These are phyloP conservation scores for Edaphochlamys debaryana DNA, from an alignment of 139 green algal genomes.

Conservation along the genomic window DNA sequence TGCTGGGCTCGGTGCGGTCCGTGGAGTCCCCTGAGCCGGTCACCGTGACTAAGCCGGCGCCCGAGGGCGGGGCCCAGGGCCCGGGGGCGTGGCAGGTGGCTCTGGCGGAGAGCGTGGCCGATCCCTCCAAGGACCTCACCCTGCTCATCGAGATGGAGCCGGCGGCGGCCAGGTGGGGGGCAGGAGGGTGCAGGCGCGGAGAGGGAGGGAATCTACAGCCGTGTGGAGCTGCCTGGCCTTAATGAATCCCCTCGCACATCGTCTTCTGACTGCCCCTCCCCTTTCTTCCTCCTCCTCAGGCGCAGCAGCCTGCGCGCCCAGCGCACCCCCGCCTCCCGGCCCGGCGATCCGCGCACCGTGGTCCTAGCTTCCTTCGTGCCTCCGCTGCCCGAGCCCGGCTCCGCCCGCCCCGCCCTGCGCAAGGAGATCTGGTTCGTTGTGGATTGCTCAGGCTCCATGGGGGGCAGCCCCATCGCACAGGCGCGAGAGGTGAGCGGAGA, in stretches of 20 bases:
- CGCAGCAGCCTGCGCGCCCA: constrained; percentile 12
- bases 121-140: constrained; percentile 50
- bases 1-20: constrained; percentile 13
- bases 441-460: constrained; percentile 50
- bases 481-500: constrained; percentile 6
- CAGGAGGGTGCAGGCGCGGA: neutral
- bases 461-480: constrained; percentile 21
- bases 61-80: neutral
- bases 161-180: neutral
- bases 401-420: neutral
- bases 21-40: constrained; percentile 29
- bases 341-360: neutral
- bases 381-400: neutral
- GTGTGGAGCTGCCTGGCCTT: too few relatives aligned
- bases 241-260: neutral
- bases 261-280: neutral
- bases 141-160: constrained; percentile 43
- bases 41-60: neutral
- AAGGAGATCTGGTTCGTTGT: constrained; percentile 47
- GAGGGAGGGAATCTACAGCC: too few relatives aligned
- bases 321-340: neutral
- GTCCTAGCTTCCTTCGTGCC: constrained; percentile 54
- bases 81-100: neutral
- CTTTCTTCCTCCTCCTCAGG: neutral
- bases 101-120: constrained; percentile 6